Evolutionary conservation across 1,284 basidiomycete genomes (phyloP).

Genomic region (Sporisorium scitamineum): DNA sequence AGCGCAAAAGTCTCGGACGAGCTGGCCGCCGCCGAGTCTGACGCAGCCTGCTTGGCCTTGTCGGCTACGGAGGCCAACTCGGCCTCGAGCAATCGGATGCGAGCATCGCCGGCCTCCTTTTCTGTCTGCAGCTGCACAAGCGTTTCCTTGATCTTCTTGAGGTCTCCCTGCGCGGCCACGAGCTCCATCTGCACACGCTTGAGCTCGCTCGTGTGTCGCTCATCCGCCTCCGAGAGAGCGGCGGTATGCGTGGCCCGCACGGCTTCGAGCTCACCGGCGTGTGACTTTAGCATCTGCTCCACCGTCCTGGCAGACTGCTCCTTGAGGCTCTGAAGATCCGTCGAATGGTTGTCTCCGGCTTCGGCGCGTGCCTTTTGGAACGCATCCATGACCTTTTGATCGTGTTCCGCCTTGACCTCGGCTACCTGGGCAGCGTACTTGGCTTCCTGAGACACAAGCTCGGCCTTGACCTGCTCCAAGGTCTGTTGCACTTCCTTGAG

Average conservation of each 20-base stretch:
- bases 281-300: constrained; percentile 47
- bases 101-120: constrained; percentile 35
- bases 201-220: constrained; percentile 30
- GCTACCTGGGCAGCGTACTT: constrained; percentile 46
- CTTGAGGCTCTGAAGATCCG: constrained; percentile 43
- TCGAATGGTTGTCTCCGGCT: constrained; percentile 50
- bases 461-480: constrained; percentile 41
- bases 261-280: constrained; percentile 45
- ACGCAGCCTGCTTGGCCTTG: constrained; percentile 37
- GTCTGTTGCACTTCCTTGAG: constrained; percentile 38
- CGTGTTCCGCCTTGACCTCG: constrained; percentile 50
- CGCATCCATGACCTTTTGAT: constrained; percentile 48
- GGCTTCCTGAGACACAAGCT: constrained; percentile 38
- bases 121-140: constrained; percentile 32
- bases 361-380: constrained; percentile 54
- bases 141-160: constrained; percentile 48
- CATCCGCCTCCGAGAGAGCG: constrained; percentile 29
- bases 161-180: constrained; percentile 41
- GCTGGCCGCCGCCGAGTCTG: constrained; percentile 26
- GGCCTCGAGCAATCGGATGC: constrained; percentile 28
- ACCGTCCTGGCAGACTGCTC: constrained; percentile 44
- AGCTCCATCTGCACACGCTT: constrained; percentile 48
- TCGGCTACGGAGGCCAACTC: constrained; percentile 39
- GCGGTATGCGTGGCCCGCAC: constrained; percentile 32
- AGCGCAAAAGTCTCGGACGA: constrained; percentile 32